Evolutionary conservation across 2,329 filamentous ascomycete genomes (phyloP), one percentile per base, ranked within the genome.

Genomic region (Aureobasidium leucospermi): DNA sequence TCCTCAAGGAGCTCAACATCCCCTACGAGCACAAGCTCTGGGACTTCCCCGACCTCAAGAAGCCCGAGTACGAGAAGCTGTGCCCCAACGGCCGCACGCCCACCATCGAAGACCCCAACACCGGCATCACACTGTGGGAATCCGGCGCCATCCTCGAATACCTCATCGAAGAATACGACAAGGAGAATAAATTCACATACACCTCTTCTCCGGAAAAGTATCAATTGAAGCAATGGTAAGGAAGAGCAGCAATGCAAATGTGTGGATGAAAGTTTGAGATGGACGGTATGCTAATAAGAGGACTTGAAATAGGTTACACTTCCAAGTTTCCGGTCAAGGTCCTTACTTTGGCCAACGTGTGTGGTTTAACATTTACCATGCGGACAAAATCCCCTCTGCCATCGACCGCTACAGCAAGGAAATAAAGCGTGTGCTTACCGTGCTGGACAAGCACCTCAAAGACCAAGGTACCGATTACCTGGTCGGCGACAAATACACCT

Each of bases 321-420:
- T 78, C 65, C 76, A 79, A 64, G 73, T 71, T 15, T 70, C 66
- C 48, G 74, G 75, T 6, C 72, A 78, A 64, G 77, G 74, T 0
- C 76, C 76, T 0, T 80, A 78, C 63, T 79, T 67, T 46, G 78
- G 77, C 4, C 74, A 79, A 63, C 62, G 61, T 2, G 64, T 62
- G 19, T 75, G 73, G 74, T 76, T 76, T 63, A 68, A 65, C 8
- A 64, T 63, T 34, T 71, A 63, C 62, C 72, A 74, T 58, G 57
- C 66, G 0, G 78, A 81, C 66, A 73, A 77, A 61, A 4, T 82
- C 6, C 71, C 70, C 1, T 74, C 70, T 6, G 80, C 76, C 9
- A 69, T 77, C 19, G 72, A 76, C 13, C 70, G 79, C 7, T 83
- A 82, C 67, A 63, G 64, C 11, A 72, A 75, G 8, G 78, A 82